Evolutionary conservation across 2,329 filamentous ascomycete species (phyloP), one percentile per base, ranked within the genome.

Genomic region (Neophaeococcomyces mojaviensis): DNA sequence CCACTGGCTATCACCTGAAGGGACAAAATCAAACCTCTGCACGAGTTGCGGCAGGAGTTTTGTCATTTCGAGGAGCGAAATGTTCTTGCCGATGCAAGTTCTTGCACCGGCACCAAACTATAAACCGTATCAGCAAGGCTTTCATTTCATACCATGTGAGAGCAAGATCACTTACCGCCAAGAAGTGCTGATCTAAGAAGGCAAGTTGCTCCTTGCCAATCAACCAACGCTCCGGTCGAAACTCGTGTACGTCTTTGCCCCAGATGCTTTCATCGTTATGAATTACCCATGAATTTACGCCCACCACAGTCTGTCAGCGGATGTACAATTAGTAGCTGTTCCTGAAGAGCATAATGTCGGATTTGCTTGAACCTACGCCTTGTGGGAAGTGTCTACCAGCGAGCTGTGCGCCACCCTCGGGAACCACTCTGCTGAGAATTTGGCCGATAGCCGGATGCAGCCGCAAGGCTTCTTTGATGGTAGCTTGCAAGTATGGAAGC

Each of bases 201-300:
- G 24, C 24, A 28, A 10, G 10, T 10, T 28, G 5, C 24, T 28
- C 24, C 10, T 5, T 5, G 24, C 24, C 5, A 6, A 6, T 5
- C 3, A 73, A 56, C 73, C 84, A 88, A 35, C 84, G 63, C 63
- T 88, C 84, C 0, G 84, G 84, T 8, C 79, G 65, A 60, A 76
- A 89, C 0, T 59, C 62, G 28, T 86, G 78, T 0, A 77, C 77
- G 50, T 88, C 81, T 0, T 69, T 61, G 2, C 84, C 84, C 56
- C 85, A 89, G 18, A 88, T 69, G 43, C 81, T 77, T 2, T 72
- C 69, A 2, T 79, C 73, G 2, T 81, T 73, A 56, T 88, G 84
- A 20, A 88, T 68, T 13, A 87, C 77, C 83, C 83, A 88, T 0
- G 84, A 77, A 40, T 78, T 86, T 59, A 79, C 84, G 3, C 84